These are phyloP conservation scores for Paraglomus occultum DNA, from an alignment of 192 early-diverging fungal species.

Conservation along the genomic window DNA sequence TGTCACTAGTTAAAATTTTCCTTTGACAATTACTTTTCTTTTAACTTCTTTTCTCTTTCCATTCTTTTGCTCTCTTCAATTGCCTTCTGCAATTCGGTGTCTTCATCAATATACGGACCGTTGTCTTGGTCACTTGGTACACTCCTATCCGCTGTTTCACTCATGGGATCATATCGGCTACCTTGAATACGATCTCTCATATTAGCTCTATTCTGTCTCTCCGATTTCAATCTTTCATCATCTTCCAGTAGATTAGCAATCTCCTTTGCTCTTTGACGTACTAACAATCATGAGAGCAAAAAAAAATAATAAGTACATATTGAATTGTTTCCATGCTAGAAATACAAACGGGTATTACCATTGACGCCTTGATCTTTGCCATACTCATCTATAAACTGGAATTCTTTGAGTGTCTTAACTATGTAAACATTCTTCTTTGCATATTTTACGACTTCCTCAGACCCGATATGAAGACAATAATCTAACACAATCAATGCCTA, in stretches of 20 bases:
- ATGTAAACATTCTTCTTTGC: conserved; percentile 86
- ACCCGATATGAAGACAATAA: conserved; percentile 81
- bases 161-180: conserved; percentile 31
- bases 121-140: conserved; percentile 40
- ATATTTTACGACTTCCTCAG: conserved; percentile 84
- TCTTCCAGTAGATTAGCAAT: conserved; percentile 79
- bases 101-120: conserved; percentile 64
- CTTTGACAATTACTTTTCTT: conserved; percentile 20
- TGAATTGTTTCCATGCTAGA: conserved; percentile 2
- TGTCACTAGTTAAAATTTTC: not conserved
- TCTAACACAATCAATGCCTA: conserved; percentile 85
- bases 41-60: conserved; percentile 36
- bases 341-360: conserved; percentile 47
- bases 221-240: conserved; percentile 72
- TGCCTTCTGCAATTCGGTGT: conserved; percentile 75
- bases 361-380: conserved; percentile 90
- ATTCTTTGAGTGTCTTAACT: conserved; percentile 96
- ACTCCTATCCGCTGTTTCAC: conserved; percentile 13
- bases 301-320: not conserved
- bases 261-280: conserved; percentile 92
- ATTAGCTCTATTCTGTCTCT: conserved; percentile 63
- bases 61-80: conserved; percentile 79
- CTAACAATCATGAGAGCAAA: conserved; percentile 44
- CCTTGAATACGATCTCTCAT: conserved; percentile 63
- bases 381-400: conserved; percentile 92